Evolutionary conservation across 805 yeast genomes (phyloP).

Genomic region (Metschnikowia amazonensis): DNA sequence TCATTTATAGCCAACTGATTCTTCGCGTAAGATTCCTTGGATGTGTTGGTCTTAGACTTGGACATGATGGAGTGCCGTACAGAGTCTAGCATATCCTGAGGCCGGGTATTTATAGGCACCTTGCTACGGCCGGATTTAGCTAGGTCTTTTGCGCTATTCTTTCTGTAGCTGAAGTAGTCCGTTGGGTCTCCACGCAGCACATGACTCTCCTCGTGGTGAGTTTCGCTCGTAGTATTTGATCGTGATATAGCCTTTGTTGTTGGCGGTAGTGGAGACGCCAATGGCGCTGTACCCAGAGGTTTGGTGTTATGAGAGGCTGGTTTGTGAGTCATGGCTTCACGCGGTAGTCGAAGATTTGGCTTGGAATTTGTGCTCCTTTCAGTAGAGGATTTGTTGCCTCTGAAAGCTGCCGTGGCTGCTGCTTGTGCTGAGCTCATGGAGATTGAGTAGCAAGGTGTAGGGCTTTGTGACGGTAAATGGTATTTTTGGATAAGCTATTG

Average conservation of each 20-base stretch:
- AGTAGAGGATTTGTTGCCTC: conserved; percentile 15
- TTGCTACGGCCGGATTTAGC: conserved; percentile 8
- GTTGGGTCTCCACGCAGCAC: not conserved
- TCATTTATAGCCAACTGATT: conserved; percentile 26
- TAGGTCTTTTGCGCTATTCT: conserved; percentile 4
- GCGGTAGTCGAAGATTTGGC: conserved; percentile 9
- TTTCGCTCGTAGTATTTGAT: not conserved
- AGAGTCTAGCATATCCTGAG: conserved; percentile 30
- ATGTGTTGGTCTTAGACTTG: conserved; percentile 21
- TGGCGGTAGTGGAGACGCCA: not conserved
- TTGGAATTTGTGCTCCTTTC: not conserved
- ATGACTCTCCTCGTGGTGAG: not conserved
- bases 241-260: not conserved
- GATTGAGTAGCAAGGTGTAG: not conserved
- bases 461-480: not conserved
- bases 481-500: not conserved
- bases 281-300: not conserved
- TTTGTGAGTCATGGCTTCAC: not conserved
- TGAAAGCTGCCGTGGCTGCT: conserved; percentile 45
- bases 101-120: conserved; percentile 15
- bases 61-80: conserved; percentile 30
- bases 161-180: conserved; percentile 11
- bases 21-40: conserved; percentile 18
- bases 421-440: conserved; percentile 33
- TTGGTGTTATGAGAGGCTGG: not conserved